These are phyloP conservation scores for Asclepias syriaca DNA, from an alignment of 257 asterid species.

Conservation along the genomic window DNA sequence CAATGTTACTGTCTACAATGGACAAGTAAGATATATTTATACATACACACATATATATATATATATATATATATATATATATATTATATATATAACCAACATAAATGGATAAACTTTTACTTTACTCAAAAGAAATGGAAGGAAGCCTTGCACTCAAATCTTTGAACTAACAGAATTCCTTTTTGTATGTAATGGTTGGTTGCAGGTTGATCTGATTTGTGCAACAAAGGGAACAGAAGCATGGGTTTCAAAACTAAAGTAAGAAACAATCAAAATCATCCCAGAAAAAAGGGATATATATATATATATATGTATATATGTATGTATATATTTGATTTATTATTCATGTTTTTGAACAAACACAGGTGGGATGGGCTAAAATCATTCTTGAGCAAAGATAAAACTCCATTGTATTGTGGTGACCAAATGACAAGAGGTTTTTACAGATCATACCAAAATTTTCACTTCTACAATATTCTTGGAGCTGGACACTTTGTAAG, in stretches of 20 bases:
- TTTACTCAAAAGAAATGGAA: neutral
- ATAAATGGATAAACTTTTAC: neutral
- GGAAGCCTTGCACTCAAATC: neutral
- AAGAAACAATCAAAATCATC: slow-evolving; percentile 15
- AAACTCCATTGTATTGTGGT: slow-evolving; percentile 64
- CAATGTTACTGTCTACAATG: slow-evolving; percentile 72
- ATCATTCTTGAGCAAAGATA: slow-evolving; percentile 47
- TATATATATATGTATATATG: too few relatives aligned
- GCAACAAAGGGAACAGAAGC: slow-evolving; percentile 88
- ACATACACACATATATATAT: too few relatives aligned
- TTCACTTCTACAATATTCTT: slow-evolving; percentile 88
- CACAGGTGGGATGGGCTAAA: slow-evolving; percentile 82
- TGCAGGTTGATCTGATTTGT: slow-evolving; percentile 86
- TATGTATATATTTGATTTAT: neutral
- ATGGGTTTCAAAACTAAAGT: slow-evolving; percentile 91
- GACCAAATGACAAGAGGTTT: slow-evolving; percentile 50
- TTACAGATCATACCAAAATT: slow-evolving; percentile 58
- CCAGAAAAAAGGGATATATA: too few relatives aligned
- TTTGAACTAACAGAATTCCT: neutral
- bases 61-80: too few relatives aligned
- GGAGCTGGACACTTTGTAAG: slow-evolving; percentile 99
- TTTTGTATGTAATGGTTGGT: slow-evolving; percentile 5
- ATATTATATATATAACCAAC: neutral
- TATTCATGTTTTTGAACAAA: neutral
- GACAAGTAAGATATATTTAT: slow-evolving; percentile 56